phyloP scores from a whole-genome alignment of 108 stramenopile species.

The Fragilaria radians region DNA sequence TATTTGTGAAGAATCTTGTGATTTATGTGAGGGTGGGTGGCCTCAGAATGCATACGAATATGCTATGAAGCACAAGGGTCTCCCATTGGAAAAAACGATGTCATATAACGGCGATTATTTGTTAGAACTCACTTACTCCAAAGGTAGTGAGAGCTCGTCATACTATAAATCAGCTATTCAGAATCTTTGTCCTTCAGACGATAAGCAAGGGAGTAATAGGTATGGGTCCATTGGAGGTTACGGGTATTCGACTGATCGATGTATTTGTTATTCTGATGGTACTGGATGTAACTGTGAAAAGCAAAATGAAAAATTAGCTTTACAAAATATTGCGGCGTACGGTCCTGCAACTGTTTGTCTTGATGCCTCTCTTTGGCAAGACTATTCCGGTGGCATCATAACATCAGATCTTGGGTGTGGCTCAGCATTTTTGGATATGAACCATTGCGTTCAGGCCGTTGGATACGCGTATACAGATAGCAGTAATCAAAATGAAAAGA shows the following conservation, averaged over 20 bases:
- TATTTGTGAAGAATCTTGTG: conserved; percentile 60
- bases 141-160: conserved; percentile 37
- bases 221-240: conserved; percentile 80
- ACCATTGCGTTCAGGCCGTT: conserved; percentile 83
- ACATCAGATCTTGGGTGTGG: conserved; percentile 69
- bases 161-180: conserved; percentile 7
- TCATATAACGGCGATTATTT: conserved; percentile 67
- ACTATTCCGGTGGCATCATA: conserved; percentile 79
- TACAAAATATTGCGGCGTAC: conserved; percentile 74
- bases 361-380: conserved; percentile 77
- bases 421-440: conserved; percentile 69
- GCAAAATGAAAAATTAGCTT: conserved; percentile 74
- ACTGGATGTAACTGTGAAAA: conserved; percentile 76
- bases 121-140: conserved; percentile 42
- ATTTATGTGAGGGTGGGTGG: conserved; percentile 84
- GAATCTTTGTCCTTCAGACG: conserved; percentile 47
- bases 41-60: conserved; percentile 86
- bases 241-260: conserved; percentile 81
- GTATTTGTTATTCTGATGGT: conserved; percentile 82
- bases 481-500: conserved; percentile 5
- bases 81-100: conserved; percentile 39
- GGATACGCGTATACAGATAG: conserved; percentile 66
- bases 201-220: conserved; percentile 28
- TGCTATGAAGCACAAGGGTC: conserved; percentile 69
- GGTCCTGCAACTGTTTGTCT: conserved; percentile 84